These are phyloP conservation scores for Globisporangium spiculum DNA, from an alignment of 352 stramenopile genomes.

Conservation along the genomic window DNA sequence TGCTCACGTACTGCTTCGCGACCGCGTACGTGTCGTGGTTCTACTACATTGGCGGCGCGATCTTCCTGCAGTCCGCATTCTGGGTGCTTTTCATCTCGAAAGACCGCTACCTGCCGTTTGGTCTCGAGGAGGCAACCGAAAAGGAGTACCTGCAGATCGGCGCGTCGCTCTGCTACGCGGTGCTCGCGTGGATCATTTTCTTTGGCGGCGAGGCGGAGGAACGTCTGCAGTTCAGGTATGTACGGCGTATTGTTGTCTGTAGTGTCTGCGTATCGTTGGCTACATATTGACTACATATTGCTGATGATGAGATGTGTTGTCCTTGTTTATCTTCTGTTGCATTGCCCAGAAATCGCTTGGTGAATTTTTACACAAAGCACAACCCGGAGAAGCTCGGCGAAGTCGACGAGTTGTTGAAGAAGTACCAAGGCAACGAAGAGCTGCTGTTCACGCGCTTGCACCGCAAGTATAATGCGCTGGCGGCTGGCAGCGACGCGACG, in stretches of 20 bases:
- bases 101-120: conserved; percentile 27
- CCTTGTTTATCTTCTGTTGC: not conserved
- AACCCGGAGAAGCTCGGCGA: conserved; percentile 66
- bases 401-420: conserved; percentile 61
- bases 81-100: conserved; percentile 55
- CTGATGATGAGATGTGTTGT: not conserved
- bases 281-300: not conserved
- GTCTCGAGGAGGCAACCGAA: conserved; percentile 37
- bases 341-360: conserved; percentile 26
- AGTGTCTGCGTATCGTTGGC: not conserved
- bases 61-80: conserved; percentile 54
- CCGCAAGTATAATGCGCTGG: conserved; percentile 76
- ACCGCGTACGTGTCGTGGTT: conserved; percentile 34
- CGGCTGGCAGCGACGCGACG: conserved; percentile 19
- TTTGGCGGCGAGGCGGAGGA: conserved; percentile 36
- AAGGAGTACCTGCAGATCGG: conserved; percentile 43
- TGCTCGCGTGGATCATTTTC: conserved; percentile 46
- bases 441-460: conserved; percentile 72
- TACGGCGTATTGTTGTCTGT: not conserved
- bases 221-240: conserved; percentile 47
- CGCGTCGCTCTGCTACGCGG: conserved; percentile 40
- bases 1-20: conserved; percentile 49
- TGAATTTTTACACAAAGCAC: conserved; percentile 72
- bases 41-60: conserved; percentile 36
- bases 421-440: conserved; percentile 79